These are phyloP conservation scores for Tremella fuciformis DNA, from an alignment of 768 basidiomycete species.

Conservation along the genomic window DNA sequence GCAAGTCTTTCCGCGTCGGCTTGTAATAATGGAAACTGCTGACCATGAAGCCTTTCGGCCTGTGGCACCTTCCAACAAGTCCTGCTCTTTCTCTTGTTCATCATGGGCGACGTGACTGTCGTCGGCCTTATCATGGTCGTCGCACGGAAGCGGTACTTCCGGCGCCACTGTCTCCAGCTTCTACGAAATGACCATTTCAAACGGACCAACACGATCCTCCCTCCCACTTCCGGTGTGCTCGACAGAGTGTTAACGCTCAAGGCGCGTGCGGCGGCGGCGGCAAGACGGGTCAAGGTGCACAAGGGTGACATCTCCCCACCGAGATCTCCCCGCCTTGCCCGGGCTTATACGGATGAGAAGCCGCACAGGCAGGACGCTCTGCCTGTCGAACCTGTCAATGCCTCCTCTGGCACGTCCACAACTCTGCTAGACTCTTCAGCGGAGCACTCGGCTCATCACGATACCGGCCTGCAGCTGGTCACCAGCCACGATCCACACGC, in stretches of 20 bases:
- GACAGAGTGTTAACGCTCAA: constrained; percentile 6
- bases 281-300: neutral
- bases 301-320: constrained; percentile 7
- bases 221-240: constrained; percentile 12
- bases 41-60: constrained; percentile 18
- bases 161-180: constrained; percentile 34
- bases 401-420: neutral
- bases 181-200: constrained; percentile 27
- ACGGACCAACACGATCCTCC: constrained; percentile 22
- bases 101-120: constrained; percentile 33
- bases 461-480: neutral
- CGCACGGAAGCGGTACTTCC: constrained; percentile 37
- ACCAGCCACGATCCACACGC: neutral
- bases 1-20: constrained; percentile 18
- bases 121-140: constrained; percentile 43
- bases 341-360: neutral
- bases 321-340: neutral
- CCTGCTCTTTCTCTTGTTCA: constrained; percentile 26
- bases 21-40: neutral
- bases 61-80: constrained; percentile 26
- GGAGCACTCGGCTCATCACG: neutral
- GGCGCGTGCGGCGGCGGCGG: neutral
- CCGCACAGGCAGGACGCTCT: neutral
- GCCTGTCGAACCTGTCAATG: neutral
- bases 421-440: neutral